Evolutionary conservation across 768 basidiomycete species (phyloP).

Genomic region (Mycena indigotica): DNA sequence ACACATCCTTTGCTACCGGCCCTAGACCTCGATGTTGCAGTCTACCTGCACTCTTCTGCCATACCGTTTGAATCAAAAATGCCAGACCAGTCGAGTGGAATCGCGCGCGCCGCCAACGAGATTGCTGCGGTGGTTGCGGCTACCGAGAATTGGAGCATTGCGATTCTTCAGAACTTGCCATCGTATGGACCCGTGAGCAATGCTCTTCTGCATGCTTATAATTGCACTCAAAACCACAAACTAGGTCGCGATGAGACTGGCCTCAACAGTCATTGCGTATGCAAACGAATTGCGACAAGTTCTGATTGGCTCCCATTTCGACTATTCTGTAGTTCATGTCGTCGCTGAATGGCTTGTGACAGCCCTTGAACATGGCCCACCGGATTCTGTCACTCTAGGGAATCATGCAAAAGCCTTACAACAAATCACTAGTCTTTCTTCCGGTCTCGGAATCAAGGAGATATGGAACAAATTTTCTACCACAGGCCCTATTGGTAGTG

Average conservation of each 20-base stretch:
- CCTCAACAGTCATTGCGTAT: constrained; percentile 40
- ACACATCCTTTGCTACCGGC: constrained; percentile 42
- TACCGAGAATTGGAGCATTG: constrained; percentile 15
- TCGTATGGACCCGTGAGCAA: not conserved
- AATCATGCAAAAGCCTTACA: constrained; percentile 43
- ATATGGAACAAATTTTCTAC: constrained; percentile 63
- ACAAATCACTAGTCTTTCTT: constrained; percentile 54
- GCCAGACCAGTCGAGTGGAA: constrained; percentile 18
- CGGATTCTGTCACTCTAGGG: constrained; percentile 36
- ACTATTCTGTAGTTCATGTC: constrained; percentile 69
- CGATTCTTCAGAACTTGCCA: constrained; percentile 18
- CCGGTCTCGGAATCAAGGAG: constrained; percentile 71
- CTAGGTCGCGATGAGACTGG: constrained; percentile 36
- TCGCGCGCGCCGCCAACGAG: constrained; percentile 20
- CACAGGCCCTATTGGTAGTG: constrained; percentile 21
- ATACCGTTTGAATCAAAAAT: not conserved
- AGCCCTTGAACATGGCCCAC: constrained; percentile 37
- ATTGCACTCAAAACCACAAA: too few relatives aligned
- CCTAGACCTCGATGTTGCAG: constrained; percentile 42
- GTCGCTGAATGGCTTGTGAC: constrained; percentile 56
- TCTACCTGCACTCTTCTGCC: constrained; percentile 37
- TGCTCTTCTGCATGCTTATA: too few relatives aligned
- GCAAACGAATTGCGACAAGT: constrained; percentile 46
- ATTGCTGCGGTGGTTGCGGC: constrained; percentile 21
- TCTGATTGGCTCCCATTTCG: constrained; percentile 43